Conservation (phyloP, 257 asterid genomes). For the Paulownia fortunei region DNA sequence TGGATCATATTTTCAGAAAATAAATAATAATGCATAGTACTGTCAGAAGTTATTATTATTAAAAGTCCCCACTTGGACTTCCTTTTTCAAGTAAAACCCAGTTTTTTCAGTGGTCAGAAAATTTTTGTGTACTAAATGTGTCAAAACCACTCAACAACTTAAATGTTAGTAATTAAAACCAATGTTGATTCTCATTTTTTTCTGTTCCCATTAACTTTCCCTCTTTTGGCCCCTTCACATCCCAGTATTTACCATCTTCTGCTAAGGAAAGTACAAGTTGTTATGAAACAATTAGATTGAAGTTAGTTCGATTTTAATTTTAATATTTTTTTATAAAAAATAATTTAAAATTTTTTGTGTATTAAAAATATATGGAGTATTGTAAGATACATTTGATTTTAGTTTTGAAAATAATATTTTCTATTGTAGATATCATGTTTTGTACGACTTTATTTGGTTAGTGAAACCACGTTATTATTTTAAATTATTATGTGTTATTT, state of each 20-base stretch:
- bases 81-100: constrained; percentile 26
- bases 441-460: too few species aligned
- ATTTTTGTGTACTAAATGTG: constrained; percentile 18
- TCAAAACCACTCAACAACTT: constrained; percentile 20
- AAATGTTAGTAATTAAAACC: constrained; percentile 28
- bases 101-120: constrained; percentile 28
- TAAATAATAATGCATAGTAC: neutral
- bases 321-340: too few species aligned
- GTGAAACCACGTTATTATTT: too few species aligned
- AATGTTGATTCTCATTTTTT: constrained; percentile 51
- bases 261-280: neutral
- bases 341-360: too few species aligned
- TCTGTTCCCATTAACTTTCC: constrained; percentile 35
- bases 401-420: too few species aligned
- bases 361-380: too few species aligned
- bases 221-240: constrained; percentile 23
- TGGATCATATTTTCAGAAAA: constrained; percentile 11
- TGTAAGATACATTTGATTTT: too few species aligned
- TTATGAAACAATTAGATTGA: too few species aligned
- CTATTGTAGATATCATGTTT: too few species aligned
- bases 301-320: too few species aligned
- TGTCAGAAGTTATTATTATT: constrained; percentile 21
- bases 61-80: constrained; percentile 31
- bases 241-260: constrained; percentile 28
- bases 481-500: too few species aligned